Percentiles rank a stretch among this genome's conserved stretches.
Evolutionary conservation across 345 rosid species (phyloP).

Genomic region (Brassica carinata): DNA sequence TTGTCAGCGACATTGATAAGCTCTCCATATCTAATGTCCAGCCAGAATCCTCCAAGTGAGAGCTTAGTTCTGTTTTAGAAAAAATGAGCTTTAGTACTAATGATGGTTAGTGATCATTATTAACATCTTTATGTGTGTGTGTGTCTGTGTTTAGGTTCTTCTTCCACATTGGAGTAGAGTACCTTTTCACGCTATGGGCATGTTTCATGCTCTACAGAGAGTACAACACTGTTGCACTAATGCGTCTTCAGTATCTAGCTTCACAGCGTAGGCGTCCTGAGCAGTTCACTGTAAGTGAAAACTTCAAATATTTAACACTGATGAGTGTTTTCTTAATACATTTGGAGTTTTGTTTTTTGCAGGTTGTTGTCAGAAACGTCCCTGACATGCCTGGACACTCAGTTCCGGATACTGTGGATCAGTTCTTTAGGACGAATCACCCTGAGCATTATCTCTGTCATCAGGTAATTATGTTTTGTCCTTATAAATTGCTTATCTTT

Average conservation of each 20-base stretch:
- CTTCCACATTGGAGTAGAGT: conserved; percentile 82
- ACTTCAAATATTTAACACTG: neutral
- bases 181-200: conserved; percentile 81
- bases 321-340: neutral
- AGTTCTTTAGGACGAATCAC: conserved; percentile 80
- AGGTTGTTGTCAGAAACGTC: conserved; percentile 92
- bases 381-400: conserved; percentile 65
- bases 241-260: conserved; percentile 87
- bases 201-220: conserved; percentile 95
- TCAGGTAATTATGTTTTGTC: conserved; percentile 51
- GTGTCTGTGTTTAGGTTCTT: conserved; percentile 62
- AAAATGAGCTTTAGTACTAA: neutral
- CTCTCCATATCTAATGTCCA: conserved; percentile 92
- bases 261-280: conserved; percentile 75
- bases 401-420: conserved; percentile 64
- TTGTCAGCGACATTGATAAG: conserved; percentile 86
- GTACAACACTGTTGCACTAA: conserved; percentile 65
- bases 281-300: conserved; percentile 87
- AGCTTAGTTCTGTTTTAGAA: conserved; percentile 10
- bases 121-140: neutral
- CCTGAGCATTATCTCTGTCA: conserved; percentile 89
- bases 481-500: neutral
- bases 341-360: conserved; percentile 9
- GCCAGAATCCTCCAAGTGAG: conserved; percentile 71
- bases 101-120: neutral